A percentile compares a stretch with the other conserved stretches of the same genome.
Evolutionary conservation across 1,139 yeast species (phyloP).

Genomic region (Taiozyma sp.): DNA sequence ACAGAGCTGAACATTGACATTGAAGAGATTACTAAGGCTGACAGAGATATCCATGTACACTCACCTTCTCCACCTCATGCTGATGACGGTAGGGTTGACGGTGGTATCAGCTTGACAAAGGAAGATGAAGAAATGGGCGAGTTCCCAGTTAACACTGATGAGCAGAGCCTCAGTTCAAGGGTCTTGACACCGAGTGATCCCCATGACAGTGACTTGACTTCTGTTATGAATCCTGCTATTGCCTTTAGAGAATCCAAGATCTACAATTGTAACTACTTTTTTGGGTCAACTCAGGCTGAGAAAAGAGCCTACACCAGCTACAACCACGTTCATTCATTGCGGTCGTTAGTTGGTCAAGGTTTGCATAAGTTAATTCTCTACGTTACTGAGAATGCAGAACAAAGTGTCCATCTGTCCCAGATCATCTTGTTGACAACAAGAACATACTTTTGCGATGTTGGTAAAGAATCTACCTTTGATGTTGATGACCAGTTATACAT

Average conservation of each 20-base stretch:
- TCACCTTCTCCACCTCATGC: slow-evolving; percentile 30
- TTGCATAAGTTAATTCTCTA: slow-evolving; percentile 56
- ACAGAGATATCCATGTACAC: slow-evolving; percentile 21
- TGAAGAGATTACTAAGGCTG: slow-evolving; percentile 25
- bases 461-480: slow-evolving; percentile 63
- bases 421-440: slow-evolving; percentile 62
- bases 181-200: slow-evolving; percentile 25
- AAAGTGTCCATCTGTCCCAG: slow-evolving; percentile 65
- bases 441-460: slow-evolving; percentile 83
- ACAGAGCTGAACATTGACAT: slow-evolving; percentile 31
- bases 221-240: slow-evolving; percentile 27
- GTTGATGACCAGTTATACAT: slow-evolving; percentile 42
- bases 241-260: slow-evolving; percentile 57
- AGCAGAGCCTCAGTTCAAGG: slow-evolving; percentile 21
- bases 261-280: slow-evolving; percentile 50
- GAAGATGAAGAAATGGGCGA: slow-evolving; percentile 1
- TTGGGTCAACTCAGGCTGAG: slow-evolving; percentile 35
- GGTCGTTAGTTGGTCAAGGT: slow-evolving; percentile 59
- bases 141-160: slow-evolving; percentile 10
- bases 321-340: slow-evolving; percentile 52
- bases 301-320: slow-evolving; percentile 50
- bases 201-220: slow-evolving; percentile 21
- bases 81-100: slow-evolving; percentile 10
- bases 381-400: slow-evolving; percentile 47
- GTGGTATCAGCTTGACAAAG: neutral